Conservation (phyloP, 2,329 filamentous ascomycete species). For the Cladobotryum protrusum region DNA sequence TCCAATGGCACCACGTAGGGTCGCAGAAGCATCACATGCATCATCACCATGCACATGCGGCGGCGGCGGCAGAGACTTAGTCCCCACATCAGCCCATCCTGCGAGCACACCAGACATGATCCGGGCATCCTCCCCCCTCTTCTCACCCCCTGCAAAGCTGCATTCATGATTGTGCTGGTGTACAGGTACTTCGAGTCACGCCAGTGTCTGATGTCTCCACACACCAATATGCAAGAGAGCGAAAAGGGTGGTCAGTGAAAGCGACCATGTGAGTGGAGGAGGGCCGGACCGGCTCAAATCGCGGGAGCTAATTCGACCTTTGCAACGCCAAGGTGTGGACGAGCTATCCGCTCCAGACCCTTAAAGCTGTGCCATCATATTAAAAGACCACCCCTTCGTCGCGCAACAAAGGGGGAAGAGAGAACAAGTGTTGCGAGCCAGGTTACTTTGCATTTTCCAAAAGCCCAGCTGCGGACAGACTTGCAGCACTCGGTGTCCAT, state of each 20-base stretch:
- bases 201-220: constrained; percentile 2
- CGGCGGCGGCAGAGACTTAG: background rate
- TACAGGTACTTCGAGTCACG: constrained; percentile 9
- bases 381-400: background rate
- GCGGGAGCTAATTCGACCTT: constrained; percentile 2
- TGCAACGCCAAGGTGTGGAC: background rate
- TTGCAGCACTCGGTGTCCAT: background rate
- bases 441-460: too few species aligned
- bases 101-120: constrained; percentile 9
- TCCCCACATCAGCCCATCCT: background rate
- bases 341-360: background rate
- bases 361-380: background rate
- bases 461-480: too few species aligned
- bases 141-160: background rate
- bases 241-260: constrained; percentile 1
- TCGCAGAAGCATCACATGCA: constrained; percentile 12
- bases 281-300: constrained; percentile 6
- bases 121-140: background rate
- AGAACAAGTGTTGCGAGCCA: background rate
- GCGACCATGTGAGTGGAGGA: constrained; percentile 5
- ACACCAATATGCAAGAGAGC: background rate
- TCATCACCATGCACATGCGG: constrained; percentile 1
- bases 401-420: background rate
- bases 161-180: constrained; percentile 7
- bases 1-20: constrained; percentile 8